Percentiles rank a stretch among this genome's conserved stretches.
These are phyloP conservation scores for Brettanomyces custersianus DNA, from an alignment of 805 yeast genomes.

Conservation along the genomic window DNA sequence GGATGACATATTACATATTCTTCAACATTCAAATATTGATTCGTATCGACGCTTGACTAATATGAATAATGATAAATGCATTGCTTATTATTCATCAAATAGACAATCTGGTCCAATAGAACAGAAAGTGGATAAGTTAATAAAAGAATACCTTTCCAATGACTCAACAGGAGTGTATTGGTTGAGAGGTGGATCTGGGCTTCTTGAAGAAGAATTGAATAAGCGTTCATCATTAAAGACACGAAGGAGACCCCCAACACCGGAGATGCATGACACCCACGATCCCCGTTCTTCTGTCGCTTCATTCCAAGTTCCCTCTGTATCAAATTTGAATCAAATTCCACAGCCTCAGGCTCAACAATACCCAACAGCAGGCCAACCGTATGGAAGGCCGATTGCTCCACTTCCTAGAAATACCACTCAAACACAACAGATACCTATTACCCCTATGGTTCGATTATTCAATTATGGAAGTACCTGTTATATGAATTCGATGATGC, in stretches of 20 bases:
- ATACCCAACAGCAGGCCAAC: no score
- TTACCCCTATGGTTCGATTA: constrained; percentile 29
- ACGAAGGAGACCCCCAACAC: no score
- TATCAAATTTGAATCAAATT: background rate
- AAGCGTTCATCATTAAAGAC: no score
- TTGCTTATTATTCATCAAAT: constrained; percentile 32
- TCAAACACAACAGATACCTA: constrained; percentile 1
- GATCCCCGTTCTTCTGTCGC: background rate
- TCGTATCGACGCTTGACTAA: constrained; percentile 22
- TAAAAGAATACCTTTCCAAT: background rate
- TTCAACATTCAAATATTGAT: constrained; percentile 25
- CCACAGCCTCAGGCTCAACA: no score
- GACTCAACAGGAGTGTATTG: background rate
- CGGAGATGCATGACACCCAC: background rate
- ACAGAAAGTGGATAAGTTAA: constrained; percentile 12
- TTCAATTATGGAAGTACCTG: constrained; percentile 67
- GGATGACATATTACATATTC: constrained; percentile 12
- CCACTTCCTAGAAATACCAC: no score
- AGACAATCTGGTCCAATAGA: constrained; percentile 23
- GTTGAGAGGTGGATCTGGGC: background rate
- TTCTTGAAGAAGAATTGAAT: no score
- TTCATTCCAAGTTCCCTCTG: background rate
- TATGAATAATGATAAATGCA: constrained; percentile 20
- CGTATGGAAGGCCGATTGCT: no score
- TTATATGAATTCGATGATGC: constrained; percentile 67